Base-by-base conservation (phyloP, 345 rosid species). In the Aethionema arabicum region DNA sequence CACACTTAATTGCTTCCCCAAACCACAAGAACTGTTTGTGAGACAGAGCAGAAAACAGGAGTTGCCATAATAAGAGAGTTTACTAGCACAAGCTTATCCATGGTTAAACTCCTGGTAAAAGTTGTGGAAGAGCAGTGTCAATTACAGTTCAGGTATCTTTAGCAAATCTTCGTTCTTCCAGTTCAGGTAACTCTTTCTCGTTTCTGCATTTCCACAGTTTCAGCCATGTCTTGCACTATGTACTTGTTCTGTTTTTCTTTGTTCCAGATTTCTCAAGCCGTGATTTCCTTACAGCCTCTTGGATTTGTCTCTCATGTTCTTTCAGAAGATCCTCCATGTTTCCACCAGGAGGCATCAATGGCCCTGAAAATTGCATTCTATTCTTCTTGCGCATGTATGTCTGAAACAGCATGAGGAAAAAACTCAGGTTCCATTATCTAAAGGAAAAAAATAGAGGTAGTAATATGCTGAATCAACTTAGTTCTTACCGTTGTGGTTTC, bases 301-400 rank as follows among this genome's bases (percentile, higher is more conserved):
- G 97, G 72, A 93, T 87, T 72, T 84, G 95, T 65, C 88, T 87
- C 74, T 90, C 99, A 37, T 93, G 99, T 46, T 87, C 99, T 72
- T 74, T 87, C 1, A 93, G 80, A 59, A 87, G 66, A 33, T 90
- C 99, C 6, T 93, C 96, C 4, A 87, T 82, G 81, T 90, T 90
- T 49, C 90, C 96, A n/a, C 96, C 97, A 0, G 90, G 85, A 65
- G 97, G 88, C 80, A 90, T 80, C 79, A 93, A 58, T 11, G 99
- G 99, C 66, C 99, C 99, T 0, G 97, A 90, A 72, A 65, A 90
- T 27, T 90, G 87, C 46, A 90, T 83, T 75, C 84, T 89, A 74
- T 70, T 90, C 74, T 86, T 90, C 82, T 75, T 83, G 2, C 77
- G 80, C 51, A 67, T 79, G 48, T 74, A 79, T 6, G 72, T 90